A percentile compares a stretch with the other conserved stretches of the same genome.
phyloP scores from a whole-genome alignment of 2,329 filamentous ascomycete species.

The Pestalotiopsis fici region DNA sequence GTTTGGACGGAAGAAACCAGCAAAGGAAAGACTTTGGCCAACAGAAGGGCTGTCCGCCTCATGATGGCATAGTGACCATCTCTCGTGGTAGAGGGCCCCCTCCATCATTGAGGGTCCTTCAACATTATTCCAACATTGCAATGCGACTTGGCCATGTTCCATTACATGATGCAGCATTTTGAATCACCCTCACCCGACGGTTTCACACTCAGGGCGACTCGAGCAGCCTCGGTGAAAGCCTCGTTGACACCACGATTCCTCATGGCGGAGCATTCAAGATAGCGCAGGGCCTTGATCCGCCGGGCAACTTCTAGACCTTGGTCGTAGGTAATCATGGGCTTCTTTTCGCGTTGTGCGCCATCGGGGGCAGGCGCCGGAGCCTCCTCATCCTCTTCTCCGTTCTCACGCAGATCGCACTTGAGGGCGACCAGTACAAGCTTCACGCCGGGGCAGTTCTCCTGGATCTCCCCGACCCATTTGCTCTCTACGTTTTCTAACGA shows the following conservation, averaged over 20 bases:
- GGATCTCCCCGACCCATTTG: constrained; percentile 98
- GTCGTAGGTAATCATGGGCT: constrained; percentile 83
- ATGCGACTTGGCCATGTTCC: neutral
- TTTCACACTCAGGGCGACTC: constrained; percentile 80
- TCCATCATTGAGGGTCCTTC: neutral
- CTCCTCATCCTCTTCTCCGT: constrained; percentile 70
- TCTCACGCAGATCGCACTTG: constrained; percentile 93
- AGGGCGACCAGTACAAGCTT: constrained; percentile 93
- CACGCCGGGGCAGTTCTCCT: constrained; percentile 94
- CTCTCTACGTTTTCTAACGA: constrained; percentile 98
- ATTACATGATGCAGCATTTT: constrained; percentile 63
- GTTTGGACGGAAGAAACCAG: neutral
- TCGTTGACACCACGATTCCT: constrained; percentile 97
- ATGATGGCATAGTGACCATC: neutral
- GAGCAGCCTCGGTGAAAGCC: constrained; percentile 95
- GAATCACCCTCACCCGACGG: constrained; percentile 60
- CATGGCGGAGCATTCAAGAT: constrained; percentile 98
- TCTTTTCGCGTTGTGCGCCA: constrained; percentile 55
- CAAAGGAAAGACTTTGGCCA: neutral
- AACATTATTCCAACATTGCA: neutral
- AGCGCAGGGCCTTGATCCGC: constrained; percentile 88
- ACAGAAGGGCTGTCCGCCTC: neutral
- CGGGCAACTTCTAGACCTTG: constrained; percentile 89
- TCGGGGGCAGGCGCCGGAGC: constrained; percentile 35
- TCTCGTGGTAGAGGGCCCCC: neutral